phyloP scores from a whole-genome alignment of 2,329 filamentous ascomycete genomes.

The Botrytis paeoniae region DNA sequence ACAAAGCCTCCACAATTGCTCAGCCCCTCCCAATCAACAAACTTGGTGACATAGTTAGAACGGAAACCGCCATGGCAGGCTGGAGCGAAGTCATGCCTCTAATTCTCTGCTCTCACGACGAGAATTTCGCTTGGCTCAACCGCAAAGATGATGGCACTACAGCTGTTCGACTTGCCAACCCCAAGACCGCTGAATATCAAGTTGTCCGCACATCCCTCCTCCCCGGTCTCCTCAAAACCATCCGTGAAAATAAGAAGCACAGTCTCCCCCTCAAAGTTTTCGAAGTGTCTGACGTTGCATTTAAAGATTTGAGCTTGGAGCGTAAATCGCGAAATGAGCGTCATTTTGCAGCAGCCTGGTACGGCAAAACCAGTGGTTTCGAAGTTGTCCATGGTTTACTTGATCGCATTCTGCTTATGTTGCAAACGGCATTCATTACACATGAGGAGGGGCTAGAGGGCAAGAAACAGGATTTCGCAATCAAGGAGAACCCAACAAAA shows the following conservation, averaged over 20 bases:
- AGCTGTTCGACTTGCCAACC: slow-evolving; percentile 82
- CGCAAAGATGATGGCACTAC: slow-evolving; percentile 81
- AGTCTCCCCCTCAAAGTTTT: slow-evolving; percentile 87
- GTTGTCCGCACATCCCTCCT: slow-evolving; percentile 84
- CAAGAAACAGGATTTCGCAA: slow-evolving; percentile 52
- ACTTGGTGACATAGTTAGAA: slow-evolving; percentile 83
- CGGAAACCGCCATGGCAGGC: slow-evolving; percentile 87
- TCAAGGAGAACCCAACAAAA: slow-evolving; percentile 53
- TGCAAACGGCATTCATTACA: slow-evolving; percentile 76
- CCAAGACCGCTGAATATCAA: slow-evolving; percentile 91
- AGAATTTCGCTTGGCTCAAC: slow-evolving; percentile 96
- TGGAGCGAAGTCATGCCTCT: slow-evolving; percentile 96
- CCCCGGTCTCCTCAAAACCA: slow-evolving; percentile 87
- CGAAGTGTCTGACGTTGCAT: slow-evolving; percentile 85
- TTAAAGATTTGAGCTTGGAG: slow-evolving; percentile 81
- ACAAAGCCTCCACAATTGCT: slow-evolving; percentile 80
- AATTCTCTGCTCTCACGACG: slow-evolving; percentile 94
- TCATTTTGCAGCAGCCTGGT: slow-evolving; percentile 94
- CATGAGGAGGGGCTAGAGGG: slow-evolving; percentile 63
- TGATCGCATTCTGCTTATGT: slow-evolving; percentile 89
- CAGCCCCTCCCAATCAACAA: slow-evolving; percentile 91
- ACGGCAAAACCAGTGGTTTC: slow-evolving; percentile 91
- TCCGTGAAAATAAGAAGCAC: slow-evolving; percentile 89
- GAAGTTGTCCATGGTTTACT: slow-evolving; percentile 93
- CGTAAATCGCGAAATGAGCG: slow-evolving; percentile 88